These are phyloP conservation scores for Bipolaris sorokiniana DNA, from an alignment of 2,329 filamentous ascomycete species.

Conservation along the genomic window DNA sequence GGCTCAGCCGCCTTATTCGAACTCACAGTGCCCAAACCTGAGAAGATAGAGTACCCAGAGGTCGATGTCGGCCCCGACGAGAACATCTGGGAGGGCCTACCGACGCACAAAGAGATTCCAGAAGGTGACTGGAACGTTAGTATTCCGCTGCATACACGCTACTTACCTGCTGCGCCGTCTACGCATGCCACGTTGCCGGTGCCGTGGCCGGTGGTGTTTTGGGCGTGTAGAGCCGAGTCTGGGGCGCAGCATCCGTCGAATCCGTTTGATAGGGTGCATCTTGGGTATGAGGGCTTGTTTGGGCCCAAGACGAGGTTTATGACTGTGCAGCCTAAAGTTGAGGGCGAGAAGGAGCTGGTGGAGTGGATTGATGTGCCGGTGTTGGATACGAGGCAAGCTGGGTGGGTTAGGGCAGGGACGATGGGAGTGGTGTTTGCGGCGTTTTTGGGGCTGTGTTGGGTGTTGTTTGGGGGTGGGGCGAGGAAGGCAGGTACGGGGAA, in stretches of 20 bases:
- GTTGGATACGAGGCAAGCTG: slow-evolving; percentile 44
- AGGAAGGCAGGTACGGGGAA: slow-evolving; percentile 6
- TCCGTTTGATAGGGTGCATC: slow-evolving; percentile 81
- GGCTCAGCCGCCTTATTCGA: slow-evolving; percentile 80
- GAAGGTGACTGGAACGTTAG: slow-evolving; percentile 64
- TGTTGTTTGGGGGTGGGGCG: slow-evolving; percentile 37
- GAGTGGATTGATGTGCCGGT: slow-evolving; percentile 52
- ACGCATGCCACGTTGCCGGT: slow-evolving; percentile 57
- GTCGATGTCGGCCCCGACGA: not conserved
- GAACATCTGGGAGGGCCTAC: slow-evolving; percentile 4
- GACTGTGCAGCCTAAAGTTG: slow-evolving; percentile 59
- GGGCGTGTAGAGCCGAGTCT: slow-evolving; percentile 77
- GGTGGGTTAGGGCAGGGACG: slow-evolving; percentile 53
- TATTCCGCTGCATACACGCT: slow-evolving; percentile 85
- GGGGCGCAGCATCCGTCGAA: slow-evolving; percentile 73
- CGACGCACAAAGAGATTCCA: slow-evolving; percentile 26
- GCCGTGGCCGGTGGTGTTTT: slow-evolving; percentile 85
- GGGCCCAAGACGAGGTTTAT: slow-evolving; percentile 80
- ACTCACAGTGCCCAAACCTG: slow-evolving; percentile 60
- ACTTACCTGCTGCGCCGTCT: slow-evolving; percentile 61
- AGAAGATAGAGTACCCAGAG: slow-evolving; percentile 18
- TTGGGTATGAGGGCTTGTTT: slow-evolving; percentile 89
- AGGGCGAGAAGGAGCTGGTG: slow-evolving; percentile 27
- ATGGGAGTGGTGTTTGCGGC: slow-evolving; percentile 51
- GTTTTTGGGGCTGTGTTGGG: slow-evolving; percentile 55